Evolutionary conservation across 1,139 yeast genomes (phyloP).

Genomic region (Nakaseomyces delphensis): DNA sequence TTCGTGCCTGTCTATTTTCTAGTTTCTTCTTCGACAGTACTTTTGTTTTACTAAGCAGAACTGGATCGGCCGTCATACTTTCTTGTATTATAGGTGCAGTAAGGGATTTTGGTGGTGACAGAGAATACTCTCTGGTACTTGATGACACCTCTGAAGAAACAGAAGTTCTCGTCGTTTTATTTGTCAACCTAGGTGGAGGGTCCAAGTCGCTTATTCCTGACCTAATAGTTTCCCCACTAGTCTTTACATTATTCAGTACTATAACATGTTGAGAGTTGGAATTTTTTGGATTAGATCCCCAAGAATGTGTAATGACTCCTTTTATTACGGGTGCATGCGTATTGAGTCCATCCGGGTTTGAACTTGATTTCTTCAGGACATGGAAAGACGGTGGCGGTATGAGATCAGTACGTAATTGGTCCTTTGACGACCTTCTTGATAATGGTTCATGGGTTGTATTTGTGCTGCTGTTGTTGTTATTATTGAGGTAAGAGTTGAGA

Average conservation of each 20-base stretch:
- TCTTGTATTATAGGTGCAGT: constrained; percentile 1
- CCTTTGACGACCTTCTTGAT: constrained; percentile 7
- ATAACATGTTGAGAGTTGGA: constrained; percentile 19
- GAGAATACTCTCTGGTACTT: background rate
- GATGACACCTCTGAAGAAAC: constrained; percentile 2
- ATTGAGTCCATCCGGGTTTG: constrained; percentile 2
- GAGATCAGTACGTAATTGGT: constrained; percentile 9
- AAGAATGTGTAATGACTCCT: constrained; percentile 36
- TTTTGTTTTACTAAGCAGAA: background rate
- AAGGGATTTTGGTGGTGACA: background rate
- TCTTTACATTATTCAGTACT: constrained; percentile 19
- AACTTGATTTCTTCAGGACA: constrained; percentile 4
- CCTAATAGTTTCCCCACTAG: constrained; percentile 7
- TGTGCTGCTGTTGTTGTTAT: background rate
- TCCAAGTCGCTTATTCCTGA: constrained; percentile 2
- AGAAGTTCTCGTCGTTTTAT: constrained; percentile 7
- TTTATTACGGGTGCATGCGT: constrained; percentile 29
- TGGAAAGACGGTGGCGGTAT: constrained; percentile 10
- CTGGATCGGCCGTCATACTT: constrained; percentile 5
- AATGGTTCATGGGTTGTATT: constrained; percentile 9
- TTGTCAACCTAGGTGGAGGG: background rate
- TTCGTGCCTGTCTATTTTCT: constrained; percentile 26
- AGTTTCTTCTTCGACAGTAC: constrained; percentile 1
- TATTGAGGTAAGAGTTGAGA: constrained; percentile 10
- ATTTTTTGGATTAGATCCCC: constrained; percentile 28